A percentile compares a stretch with the other conserved stretches of the same genome.
phyloP scores from a whole-genome alignment of 2,329 filamentous ascomycete species.

The Colletotrichum salicis region DNA sequence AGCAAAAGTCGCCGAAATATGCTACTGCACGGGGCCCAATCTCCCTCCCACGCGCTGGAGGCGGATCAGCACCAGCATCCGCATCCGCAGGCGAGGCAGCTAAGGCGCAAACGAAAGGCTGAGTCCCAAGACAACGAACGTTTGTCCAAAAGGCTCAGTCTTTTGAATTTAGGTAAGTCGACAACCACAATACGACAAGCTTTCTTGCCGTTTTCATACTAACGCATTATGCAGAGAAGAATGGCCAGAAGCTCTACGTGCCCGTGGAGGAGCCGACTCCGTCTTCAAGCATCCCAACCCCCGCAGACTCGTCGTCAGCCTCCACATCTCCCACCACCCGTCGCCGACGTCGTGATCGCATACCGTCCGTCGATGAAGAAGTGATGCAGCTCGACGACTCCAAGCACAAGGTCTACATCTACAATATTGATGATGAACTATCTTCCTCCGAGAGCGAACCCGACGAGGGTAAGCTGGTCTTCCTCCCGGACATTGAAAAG shows the following conservation, averaged over 20 bases:
- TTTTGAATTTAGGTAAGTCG: slow-evolving; percentile 80
- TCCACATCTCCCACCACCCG: slow-evolving; percentile 32
- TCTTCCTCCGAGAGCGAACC: slow-evolving; percentile 68
- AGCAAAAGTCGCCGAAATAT: slow-evolving; percentile 38
- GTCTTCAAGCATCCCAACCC: slow-evolving; percentile 33
- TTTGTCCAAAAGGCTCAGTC: slow-evolving; percentile 84
- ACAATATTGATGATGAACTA: slow-evolving; percentile 89
- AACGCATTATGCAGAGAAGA: slow-evolving; percentile 60
- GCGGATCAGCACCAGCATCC: slow-evolving; percentile 36
- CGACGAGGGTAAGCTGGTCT: slow-evolving; percentile 73
- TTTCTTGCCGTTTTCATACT: slow-evolving; percentile 35
- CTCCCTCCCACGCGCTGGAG: slow-evolving; percentile 38
- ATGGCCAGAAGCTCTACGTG: slow-evolving; percentile 73
- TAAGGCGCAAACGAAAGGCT: slow-evolving; percentile 68
- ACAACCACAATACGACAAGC: background rate
- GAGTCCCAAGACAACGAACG: slow-evolving; percentile 74
- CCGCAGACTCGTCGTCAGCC: slow-evolving; percentile 37
- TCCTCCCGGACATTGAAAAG: slow-evolving; percentile 87
- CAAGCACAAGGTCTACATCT: slow-evolving; percentile 88
- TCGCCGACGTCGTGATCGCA: slow-evolving; percentile 34
- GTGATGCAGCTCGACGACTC: slow-evolving; percentile 88
- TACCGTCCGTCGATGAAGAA: slow-evolving; percentile 56
- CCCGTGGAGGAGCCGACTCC: slow-evolving; percentile 64
- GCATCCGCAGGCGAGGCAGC: slow-evolving; percentile 35
- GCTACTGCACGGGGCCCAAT: slow-evolving; percentile 50